Base-by-base conservation (phyloP, 768 basidiomycete species). In the Serendipita sp. region DNA sequence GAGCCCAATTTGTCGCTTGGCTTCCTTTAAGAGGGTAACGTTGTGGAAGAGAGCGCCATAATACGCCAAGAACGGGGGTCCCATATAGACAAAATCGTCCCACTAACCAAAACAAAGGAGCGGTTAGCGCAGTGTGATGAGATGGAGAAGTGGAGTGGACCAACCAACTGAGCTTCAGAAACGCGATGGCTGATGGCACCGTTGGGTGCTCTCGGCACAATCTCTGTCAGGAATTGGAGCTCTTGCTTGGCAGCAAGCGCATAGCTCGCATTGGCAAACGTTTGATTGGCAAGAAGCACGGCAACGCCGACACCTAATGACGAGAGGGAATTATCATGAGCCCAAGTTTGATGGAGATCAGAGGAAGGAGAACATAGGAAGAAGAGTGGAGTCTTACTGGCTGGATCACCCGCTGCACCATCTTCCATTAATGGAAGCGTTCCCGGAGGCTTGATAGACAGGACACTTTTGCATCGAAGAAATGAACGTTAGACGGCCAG, bases 21-120 rank as follows among this genome's bases (percentile, higher is more conserved):
- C 76, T 26, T 70, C 68, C 62, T 75, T 70, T 2, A 78, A 64
- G 17, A 77, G 72, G 16, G 71, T 71, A 50, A 72, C 70, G 63
- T 78, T 74, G 11, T 65, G 62, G 26, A 65, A 68, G 22, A 72
- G 63, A 22, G 70, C 74, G 3, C 73, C 77, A 66, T 74, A 76
- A 65, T 72, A 74, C 22, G 77, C 76, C 34, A 78, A 69, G 68
- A 75, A 78, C 9, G 77, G 77, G 24, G 75, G 75, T 1, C 74
- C 76, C 76, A 77, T 76, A 66, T 72, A 77, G 0, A 77, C 72
- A n/a, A 68, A 71, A 63, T 75, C 74, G 31, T 74, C 71, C 74
- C 72, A 73, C 34, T 14, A 4, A 30, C 14, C 48, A 61, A 62
- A n/a, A 44, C 9, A 34, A 38, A 5, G 34, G 14, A 38, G 34